Percentiles rank a stretch among this genome's conserved stretches.
Conservation (phyloP, 805 yeast species). For the Lipomyces spencermartinsiae region DNA sequence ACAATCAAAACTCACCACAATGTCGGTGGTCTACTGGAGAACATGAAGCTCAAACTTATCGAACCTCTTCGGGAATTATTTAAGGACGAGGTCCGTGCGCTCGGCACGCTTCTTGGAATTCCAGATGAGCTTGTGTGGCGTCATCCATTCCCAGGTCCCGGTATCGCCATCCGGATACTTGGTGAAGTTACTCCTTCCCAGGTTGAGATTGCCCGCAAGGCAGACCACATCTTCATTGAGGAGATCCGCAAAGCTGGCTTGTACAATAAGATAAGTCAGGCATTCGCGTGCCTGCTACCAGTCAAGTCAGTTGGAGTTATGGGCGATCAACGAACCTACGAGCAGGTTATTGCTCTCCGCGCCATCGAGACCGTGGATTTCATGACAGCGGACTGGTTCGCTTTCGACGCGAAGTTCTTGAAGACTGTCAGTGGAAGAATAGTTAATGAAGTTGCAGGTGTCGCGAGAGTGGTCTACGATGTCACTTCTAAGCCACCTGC, state of each 20-base stretch:
- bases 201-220: conserved; percentile 96
- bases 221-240: conserved; percentile 93
- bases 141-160: conserved; percentile 99
- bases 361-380: conserved; percentile 97
- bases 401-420: conserved; percentile 88
- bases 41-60: conserved; percentile 97
- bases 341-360: conserved; percentile 98
- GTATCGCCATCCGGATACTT: conserved; percentile 96
- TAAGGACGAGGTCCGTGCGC: conserved; percentile 97
- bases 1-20: conserved; percentile 99
- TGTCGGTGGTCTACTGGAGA: conserved; percentile 96
- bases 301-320: conserved; percentile 99
- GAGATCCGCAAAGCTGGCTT: conserved; percentile 94
- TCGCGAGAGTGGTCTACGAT: conserved; percentile 98
- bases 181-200: conserved; percentile 96
- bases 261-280: conserved; percentile 92
- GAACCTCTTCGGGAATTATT: conserved; percentile 98
- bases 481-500: conserved; percentile 99
- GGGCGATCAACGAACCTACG: conserved; percentile 99
- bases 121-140: conserved; percentile 99
- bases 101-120: conserved; percentile 93
- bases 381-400: conserved; percentile 99
- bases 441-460: conserved; percentile 98
- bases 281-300: conserved; percentile 95
- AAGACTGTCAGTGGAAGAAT: conserved; percentile 94